Evolutionary conservation across 176 grass and related monocot species (phyloP).

Genomic region (Chloris gayana): DNA sequence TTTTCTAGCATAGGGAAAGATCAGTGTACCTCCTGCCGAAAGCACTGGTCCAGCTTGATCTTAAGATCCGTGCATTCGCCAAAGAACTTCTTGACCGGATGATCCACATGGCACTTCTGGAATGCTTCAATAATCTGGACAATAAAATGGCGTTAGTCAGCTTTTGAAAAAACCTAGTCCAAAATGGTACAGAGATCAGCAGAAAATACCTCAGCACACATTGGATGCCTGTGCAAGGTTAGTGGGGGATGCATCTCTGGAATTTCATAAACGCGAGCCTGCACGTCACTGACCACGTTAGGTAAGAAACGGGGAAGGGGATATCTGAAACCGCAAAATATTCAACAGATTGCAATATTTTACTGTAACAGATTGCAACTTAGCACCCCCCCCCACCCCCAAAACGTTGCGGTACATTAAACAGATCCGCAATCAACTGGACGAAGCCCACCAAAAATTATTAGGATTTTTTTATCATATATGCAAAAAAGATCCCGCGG

Average conservation of each 20-base stretch:
- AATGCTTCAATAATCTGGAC: conserved; percentile 82
- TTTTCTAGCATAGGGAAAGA: neutral
- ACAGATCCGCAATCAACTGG: neutral
- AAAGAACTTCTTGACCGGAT: conserved; percentile 83
- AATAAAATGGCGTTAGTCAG: neutral
- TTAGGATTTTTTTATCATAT: too few species aligned
- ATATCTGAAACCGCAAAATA: neutral
- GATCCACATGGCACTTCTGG: conserved; percentile 84
- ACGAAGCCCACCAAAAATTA: neutral
- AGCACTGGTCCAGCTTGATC: conserved; percentile 86
- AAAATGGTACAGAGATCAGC: conserved; percentile 11
- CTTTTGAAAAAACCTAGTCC: neutral
- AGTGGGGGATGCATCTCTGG: conserved; percentile 80
- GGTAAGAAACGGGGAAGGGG: neutral
- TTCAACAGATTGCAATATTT: neutral
- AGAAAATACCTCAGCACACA: conserved; percentile 82
- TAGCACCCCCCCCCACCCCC: too few species aligned
- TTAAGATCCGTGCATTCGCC: conserved; percentile 94
- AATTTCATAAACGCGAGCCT: conserved; percentile 12
- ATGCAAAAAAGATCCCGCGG: neutral
- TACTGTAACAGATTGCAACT: neutral
- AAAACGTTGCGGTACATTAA: neutral
- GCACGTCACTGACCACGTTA: conserved; percentile 11
- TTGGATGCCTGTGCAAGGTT: conserved; percentile 81
- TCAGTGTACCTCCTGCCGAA: conserved; percentile 67